Conservation (phyloP, 129 eudicot species). For the Artemisia tridentata region DNA sequence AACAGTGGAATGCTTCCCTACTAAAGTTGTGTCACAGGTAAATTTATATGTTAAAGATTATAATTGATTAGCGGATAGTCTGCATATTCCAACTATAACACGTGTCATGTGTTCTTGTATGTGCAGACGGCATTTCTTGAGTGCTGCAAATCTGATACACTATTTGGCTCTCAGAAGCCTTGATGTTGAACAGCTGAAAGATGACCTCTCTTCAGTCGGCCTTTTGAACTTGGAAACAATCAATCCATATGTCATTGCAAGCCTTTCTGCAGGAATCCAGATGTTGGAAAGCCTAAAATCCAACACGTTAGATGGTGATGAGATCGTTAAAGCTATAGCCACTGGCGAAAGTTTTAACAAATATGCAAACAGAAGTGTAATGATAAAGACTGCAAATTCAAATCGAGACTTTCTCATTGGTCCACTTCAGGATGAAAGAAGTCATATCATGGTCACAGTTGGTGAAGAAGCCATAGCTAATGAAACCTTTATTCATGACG, state of each 20-base stretch:
- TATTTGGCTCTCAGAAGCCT: conserved; percentile 72
- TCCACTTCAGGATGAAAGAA: conserved; percentile 47
- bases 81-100: not conserved
- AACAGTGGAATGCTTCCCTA: conserved; percentile 71
- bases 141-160: conserved; percentile 65
- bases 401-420: conserved; percentile 54
- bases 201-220: conserved; percentile 55
- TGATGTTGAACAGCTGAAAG: conserved; percentile 56
- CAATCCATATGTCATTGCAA: conserved; percentile 59
- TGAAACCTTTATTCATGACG: conserved; percentile 48
- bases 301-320: conserved; percentile 32
- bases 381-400: conserved; percentile 46
- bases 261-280: conserved; percentile 70
- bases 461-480: conserved; percentile 57
- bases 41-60: not conserved
- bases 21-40: conserved; percentile 58
- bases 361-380: conserved; percentile 24
- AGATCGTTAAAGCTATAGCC: conserved; percentile 17
- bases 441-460: conserved; percentile 80
- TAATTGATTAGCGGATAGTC: not conserved
- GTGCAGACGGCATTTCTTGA: conserved; percentile 55
- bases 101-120: conserved; percentile 12
- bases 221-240: conserved; percentile 66
- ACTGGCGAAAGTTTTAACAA: conserved; percentile 21
- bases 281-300: conserved; percentile 45